Evolutionary conservation across 768 basidiomycete genomes (phyloP).

Genomic region (Daedaleopsis sinensis): DNA sequence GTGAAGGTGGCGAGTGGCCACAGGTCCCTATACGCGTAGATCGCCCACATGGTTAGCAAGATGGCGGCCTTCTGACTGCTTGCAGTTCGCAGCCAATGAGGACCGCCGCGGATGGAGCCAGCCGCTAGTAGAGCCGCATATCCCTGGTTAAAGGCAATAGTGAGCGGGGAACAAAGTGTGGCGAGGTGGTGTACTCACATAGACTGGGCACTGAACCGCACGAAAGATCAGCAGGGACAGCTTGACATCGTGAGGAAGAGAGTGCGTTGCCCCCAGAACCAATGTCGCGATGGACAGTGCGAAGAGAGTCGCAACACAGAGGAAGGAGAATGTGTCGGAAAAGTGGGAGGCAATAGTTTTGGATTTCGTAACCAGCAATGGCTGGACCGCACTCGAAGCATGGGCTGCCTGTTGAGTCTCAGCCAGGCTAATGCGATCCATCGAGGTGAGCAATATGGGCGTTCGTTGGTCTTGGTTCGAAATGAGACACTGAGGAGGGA

Average conservation of each 20-base stretch:
- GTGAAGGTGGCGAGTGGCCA: conserved; percentile 42
- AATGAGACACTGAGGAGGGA: too few relatives aligned
- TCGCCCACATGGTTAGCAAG: conserved; percentile 41
- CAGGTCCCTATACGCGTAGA: conserved; percentile 41
- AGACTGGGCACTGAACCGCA: neutral
- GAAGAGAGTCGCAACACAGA: neutral
- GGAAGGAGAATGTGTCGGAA: neutral
- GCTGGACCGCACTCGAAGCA: neutral
- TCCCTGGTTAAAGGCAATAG: neutral
- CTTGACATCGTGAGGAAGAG: neutral
- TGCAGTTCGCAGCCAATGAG: conserved; percentile 23
- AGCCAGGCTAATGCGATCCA: neutral
- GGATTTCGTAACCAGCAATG: neutral
- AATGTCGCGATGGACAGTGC: neutral
- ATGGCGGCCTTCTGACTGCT: conserved; percentile 24
- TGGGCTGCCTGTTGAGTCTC: neutral
- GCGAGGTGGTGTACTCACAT: neutral
- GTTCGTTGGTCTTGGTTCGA: too few relatives aligned
- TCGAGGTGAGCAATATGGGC: too few relatives aligned
- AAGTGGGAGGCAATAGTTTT: neutral
- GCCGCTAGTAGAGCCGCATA: neutral
- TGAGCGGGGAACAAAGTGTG: neutral
- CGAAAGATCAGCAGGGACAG: neutral
- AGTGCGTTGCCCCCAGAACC: neutral
- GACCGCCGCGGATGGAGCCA: too few relatives aligned